Evolutionary conservation across 768 basidiomycete genomes (phyloP), one percentile per base, ranked within the genome.

Genomic region (Tylopilus sp.): DNA sequence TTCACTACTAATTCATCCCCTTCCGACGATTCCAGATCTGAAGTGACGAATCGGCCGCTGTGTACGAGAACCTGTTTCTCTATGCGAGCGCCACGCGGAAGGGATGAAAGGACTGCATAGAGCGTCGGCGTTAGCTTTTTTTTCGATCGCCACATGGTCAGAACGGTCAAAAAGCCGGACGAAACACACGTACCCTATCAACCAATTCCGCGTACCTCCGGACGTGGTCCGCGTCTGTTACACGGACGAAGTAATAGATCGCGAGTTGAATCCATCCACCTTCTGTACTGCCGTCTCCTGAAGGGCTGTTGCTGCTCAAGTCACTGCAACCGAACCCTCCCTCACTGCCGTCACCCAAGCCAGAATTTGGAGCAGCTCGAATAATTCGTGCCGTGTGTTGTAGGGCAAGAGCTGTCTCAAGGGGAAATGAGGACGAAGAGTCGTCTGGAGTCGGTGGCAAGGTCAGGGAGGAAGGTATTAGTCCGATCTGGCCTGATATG

Each of bases 401-500:
- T 37, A 84, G 78, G 1, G 82, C 78, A 9, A 98, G 74, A 1
- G 89, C 86, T 2, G 82, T 76, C 70, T 98, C 92, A 12, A 74
- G 62, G 0, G 81, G 71, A 48, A 90, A 58, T 6, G 65, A 55
- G 22, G 70, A 47, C 2, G 88, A 43, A 47, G 12, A 46, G 30
- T 45, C 7, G 24, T 65, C 11, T 78, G 56, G 69, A 11, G 14
- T 85, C 80, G 3, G 76, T 70, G 10, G 94, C 87, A 98, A 73
- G 2, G 76, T 65, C 26, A 98, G 75, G 42, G 74, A 83, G 42
- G 83, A 73, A 1, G 97, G 96, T 28, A 94, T 75, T 21, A 99
- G 76, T 0, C 92, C 92, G 42, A 99, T 98, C 66, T 99, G 97
- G 4, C 97, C 97, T 1, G 97, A 97, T 51, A 98, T 76, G 59